These are phyloP conservation scores for Ogataea philodendri DNA, from an alignment of 805 yeast genomes.

Conservation along the genomic window DNA sequence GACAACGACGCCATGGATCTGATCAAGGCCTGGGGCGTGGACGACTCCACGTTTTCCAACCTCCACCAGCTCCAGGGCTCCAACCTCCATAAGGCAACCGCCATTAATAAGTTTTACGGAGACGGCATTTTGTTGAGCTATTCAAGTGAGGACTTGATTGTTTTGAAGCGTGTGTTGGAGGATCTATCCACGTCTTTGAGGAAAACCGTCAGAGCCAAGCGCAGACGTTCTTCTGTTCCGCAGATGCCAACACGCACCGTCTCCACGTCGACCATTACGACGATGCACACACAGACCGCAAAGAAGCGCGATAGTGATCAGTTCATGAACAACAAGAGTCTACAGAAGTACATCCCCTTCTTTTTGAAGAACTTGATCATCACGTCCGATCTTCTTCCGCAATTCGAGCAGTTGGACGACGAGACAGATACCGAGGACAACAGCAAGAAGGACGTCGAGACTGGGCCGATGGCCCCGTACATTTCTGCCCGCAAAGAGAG, in stretches of 20 bases:
- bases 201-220: constrained; percentile 7
- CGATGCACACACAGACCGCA: not conserved
- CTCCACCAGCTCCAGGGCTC: constrained; percentile 2
- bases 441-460: constrained; percentile 15
- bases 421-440: constrained; percentile 9
- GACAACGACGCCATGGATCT: constrained; percentile 27
- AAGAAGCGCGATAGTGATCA: constrained; percentile 15
- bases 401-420: constrained; percentile 16
- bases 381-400: constrained; percentile 24
- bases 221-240: constrained; percentile 1
- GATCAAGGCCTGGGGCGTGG: constrained; percentile 35
- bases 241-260: constrained; percentile 15
- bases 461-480: constrained; percentile 2
- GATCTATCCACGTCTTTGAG: constrained; percentile 23
- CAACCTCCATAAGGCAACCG: constrained; percentile 3
- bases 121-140: constrained; percentile 23
- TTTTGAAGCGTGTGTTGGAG: constrained; percentile 19
- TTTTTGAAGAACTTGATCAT: constrained; percentile 30
- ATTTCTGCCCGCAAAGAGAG: constrained; percentile 17
- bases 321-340: constrained; percentile 31
- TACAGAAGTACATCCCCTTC: constrained; percentile 32
- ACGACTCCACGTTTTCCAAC: constrained; percentile 15
- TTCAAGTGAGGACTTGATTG: constrained; percentile 21
- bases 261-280: constrained; percentile 15
- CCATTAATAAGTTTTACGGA: constrained; percentile 22